phyloP scores from a whole-genome alignment of 148 eudicot species.

The Silene uniflora region DNA sequence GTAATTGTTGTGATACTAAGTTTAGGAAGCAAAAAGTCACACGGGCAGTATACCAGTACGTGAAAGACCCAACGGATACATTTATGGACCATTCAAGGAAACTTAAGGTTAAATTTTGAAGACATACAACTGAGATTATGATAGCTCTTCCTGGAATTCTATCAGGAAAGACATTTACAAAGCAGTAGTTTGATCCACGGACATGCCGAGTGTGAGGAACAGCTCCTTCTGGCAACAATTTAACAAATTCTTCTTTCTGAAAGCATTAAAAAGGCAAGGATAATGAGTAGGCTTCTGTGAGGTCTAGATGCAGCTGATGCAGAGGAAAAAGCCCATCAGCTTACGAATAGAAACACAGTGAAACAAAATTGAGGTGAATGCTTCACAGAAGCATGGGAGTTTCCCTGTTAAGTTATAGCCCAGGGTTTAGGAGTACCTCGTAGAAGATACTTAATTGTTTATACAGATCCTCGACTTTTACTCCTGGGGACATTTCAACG shows the following conservation, averaged over 20 bases:
- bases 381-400: background rate
- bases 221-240: constrained; percentile 52
- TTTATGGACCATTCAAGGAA: background rate
- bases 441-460: constrained; percentile 50
- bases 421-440: constrained; percentile 44
- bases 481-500: constrained; percentile 78
- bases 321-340: background rate
- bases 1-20: background rate
- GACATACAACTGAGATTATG: constrained; percentile 81
- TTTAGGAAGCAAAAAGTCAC: background rate
- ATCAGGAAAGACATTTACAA: constrained; percentile 81
- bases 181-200: constrained; percentile 80
- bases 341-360: too few species aligned
- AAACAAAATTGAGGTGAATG: background rate
- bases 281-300: background rate
- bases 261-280: background rate
- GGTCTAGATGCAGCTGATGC: background rate
- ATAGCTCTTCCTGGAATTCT: constrained; percentile 89
- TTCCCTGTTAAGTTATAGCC: background rate
- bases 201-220: constrained; percentile 87
- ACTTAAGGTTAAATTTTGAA: background rate
- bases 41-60: background rate
- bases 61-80: background rate
- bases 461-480: constrained; percentile 59
- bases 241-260: constrained; percentile 83